Conservation (phyloP, 73 alveolate genomes). For the Paramecium sonneborni region DNA sequence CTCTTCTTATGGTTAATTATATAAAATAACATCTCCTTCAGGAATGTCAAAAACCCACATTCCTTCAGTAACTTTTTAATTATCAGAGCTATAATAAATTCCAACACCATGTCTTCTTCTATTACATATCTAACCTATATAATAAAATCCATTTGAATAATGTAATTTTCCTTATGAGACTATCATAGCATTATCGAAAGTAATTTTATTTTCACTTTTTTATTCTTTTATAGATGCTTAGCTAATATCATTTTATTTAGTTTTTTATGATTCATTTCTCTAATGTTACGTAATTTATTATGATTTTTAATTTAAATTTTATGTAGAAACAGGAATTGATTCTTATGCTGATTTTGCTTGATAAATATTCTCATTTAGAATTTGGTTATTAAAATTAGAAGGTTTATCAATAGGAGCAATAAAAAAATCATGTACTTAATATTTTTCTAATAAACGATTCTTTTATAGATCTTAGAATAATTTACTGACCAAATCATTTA, state of each 20-base stretch:
- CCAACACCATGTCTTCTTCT: neutral
- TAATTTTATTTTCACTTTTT: neutral
- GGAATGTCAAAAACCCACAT: neutral
- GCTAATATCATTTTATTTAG: neutral
- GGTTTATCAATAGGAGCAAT: neutral
- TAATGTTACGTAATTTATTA: neutral
- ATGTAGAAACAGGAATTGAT: neutral
- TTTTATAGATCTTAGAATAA: neutral
- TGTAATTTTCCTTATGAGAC: neutral
- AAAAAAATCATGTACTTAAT: neutral
- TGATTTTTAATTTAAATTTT: neutral
- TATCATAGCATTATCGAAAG: neutral
- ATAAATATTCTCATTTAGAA: neutral
- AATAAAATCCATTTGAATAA: slow-evolving; percentile 24
- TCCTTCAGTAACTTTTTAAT: neutral
- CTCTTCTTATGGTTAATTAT: neutral
- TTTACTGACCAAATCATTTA: neutral
- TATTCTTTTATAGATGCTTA: neutral
- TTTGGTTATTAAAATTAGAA: neutral
- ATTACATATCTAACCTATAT: neutral
- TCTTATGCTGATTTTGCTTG: neutral
- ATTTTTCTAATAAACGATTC: neutral
- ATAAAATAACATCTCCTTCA: neutral
- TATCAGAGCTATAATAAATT: neutral
- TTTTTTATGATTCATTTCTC: neutral